Evolutionary conservation across 2,329 filamentous ascomycete species (phyloP), one percentile per base, ranked within the genome.

Genomic region (Cladosporium sphaerospermum): DNA sequence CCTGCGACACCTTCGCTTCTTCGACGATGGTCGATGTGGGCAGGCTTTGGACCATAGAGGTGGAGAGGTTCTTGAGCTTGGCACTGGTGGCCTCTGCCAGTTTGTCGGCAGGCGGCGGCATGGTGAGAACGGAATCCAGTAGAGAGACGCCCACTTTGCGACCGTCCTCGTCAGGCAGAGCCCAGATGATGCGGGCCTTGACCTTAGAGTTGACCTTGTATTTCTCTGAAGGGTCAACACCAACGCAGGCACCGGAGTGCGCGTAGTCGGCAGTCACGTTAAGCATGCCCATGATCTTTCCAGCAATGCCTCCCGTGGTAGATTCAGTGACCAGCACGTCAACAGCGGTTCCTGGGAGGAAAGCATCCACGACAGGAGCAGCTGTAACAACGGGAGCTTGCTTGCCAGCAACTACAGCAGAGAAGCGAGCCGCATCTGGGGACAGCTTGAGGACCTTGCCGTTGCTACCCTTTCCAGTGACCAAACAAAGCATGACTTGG

Each of bases 251-350:
- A 34, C 90, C 90, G 11, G 90, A 95, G 69, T 99, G 93, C 41
- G 96, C 81, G 34, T 92, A 69, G 69, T 99, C 93, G 14, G 92
- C 90, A 1, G 90, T 96, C 9, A 89, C 88, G 71, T 96, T 89
- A 19, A 99, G 73, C 67, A 91, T 83, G 13, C 93, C 95, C 79
- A 99, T 87, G 42, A 97, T 82, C 69, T 96, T 96, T 62, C 93
- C 93, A 45, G 81, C 76, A 55, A 99, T 72, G n/a, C 93, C 93
- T 58, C 80, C 82, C 10, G 79, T 71, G 9, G 84, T 83, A 11
- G 87, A 82, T 44, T 93, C 86, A 2, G 88, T 86, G 36, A 99
- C 73, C 45, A 97, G 76, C 9, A 96, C 77, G 61, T 96, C 90
- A 34, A 90, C 89, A 5, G 86, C 84, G n/a, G 89, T 93, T 59